Percentiles rank a stretch among this genome's conserved stretches.
Evolutionary conservation across 2,329 filamentous ascomycete species (phyloP).

Genomic region (Fusarium heterosporum): DNA sequence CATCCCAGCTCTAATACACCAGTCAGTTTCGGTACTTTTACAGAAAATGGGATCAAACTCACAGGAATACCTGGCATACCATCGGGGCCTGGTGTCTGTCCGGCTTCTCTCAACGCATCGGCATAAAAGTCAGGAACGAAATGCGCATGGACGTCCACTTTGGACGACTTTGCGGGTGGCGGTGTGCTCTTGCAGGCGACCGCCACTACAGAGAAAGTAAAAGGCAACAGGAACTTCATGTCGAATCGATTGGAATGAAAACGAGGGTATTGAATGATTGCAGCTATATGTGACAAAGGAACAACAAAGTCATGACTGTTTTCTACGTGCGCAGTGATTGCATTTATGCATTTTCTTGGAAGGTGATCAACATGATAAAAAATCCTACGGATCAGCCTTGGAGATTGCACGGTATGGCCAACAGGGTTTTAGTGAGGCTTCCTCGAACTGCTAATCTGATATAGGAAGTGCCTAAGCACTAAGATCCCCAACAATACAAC

Average conservation of each 20-base stretch:
- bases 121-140: slow-evolving; percentile 17
- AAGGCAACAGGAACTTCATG: slow-evolving; percentile 3
- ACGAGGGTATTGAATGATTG: background rate
- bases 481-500: background rate
- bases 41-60: accelerated
- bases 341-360: background rate
- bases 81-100: background rate
- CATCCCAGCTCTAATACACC: background rate
- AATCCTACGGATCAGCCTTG: background rate
- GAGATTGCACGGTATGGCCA: background rate
- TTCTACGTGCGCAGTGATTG: background rate
- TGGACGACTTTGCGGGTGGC: slow-evolving; percentile 4
- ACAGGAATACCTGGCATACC: slow-evolving; percentile 17
- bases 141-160: slow-evolving; percentile 18
- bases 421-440: background rate
- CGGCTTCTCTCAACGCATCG: slow-evolving; percentile 13
- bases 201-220: background rate
- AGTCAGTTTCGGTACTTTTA: accelerated
- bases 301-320: no score
- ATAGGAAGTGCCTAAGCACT: background rate
- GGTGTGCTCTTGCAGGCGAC: slow-evolving; percentile 5
- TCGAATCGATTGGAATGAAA: background rate
- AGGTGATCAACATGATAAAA: background rate
- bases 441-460: background rate
- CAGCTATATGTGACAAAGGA: background rate